Conservation (phyloP, 345 rosid species). For the Zanthoxylum bungeanum region DNA sequence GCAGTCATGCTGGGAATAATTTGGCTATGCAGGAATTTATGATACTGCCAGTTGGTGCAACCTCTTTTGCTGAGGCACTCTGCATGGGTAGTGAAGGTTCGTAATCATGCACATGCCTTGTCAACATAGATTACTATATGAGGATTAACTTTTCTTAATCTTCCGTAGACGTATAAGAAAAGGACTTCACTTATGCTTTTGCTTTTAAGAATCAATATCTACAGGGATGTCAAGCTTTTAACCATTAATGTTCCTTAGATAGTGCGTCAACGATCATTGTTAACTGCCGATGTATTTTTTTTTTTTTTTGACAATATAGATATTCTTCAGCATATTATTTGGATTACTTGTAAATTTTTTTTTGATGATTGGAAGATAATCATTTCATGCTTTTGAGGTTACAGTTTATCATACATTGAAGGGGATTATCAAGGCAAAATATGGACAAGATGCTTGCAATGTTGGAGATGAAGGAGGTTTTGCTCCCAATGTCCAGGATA, state of each 20-base stretch:
- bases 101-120: conserved; percentile 10
- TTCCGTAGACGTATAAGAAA: background rate
- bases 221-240: background rate
- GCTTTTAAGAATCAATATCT: background rate
- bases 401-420: conserved; percentile 85
- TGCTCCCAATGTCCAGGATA: conserved; percentile 98
- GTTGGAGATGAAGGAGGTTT: conserved; percentile 99
- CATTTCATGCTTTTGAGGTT: conserved; percentile 10
- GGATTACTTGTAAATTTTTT: background rate
- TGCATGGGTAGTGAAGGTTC: conserved; percentile 97
- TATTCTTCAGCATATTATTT: background rate
- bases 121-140: background rate
- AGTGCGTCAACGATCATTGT: background rate
- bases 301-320: background rate
- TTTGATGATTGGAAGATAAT: background rate
- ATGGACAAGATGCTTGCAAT: conserved; percentile 99
- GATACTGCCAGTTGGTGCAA: conserved; percentile 92
- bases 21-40: conserved; percentile 99
- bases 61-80: conserved; percentile 82
- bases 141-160: background rate
- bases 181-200: background rate
- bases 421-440: conserved; percentile 84
- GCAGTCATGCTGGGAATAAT: conserved; percentile 96
- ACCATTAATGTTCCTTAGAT: background rate
- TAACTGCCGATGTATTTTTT: background rate